phyloP scores from a whole-genome alignment of 345 rosid species.

The Cochlearia excelsa region DNA sequence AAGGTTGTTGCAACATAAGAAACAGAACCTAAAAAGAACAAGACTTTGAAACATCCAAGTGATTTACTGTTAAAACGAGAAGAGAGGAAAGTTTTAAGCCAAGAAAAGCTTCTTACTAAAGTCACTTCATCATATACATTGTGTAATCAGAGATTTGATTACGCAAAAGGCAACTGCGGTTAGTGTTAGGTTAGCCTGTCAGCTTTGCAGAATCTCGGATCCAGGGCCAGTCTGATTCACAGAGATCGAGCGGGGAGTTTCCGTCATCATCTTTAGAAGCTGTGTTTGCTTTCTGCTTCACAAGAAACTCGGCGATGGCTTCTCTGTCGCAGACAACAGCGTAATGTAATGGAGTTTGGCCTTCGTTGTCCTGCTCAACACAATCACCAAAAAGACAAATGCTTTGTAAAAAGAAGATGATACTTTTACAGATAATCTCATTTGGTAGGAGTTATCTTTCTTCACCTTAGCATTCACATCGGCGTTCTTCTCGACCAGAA shows the following conservation, averaged over 20 bases:
- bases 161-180: constrained; percentile 13
- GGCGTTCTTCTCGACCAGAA: constrained; percentile 57
- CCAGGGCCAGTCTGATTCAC: constrained; percentile 73
- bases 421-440: constrained; percentile 10
- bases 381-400: constrained; percentile 10
- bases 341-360: constrained; percentile 90
- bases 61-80: constrained; percentile 17
- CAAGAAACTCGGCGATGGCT: constrained; percentile 67
- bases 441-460: not conserved
- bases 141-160: constrained; percentile 18
- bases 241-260: constrained; percentile 56
- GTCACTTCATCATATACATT: constrained; percentile 48
- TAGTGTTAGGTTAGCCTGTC: constrained; percentile 33
- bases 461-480: constrained; percentile 81
- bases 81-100: constrained; percentile 10
- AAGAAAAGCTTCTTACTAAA: constrained; percentile 24
- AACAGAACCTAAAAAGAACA: constrained; percentile 4
- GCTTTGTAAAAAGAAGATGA: constrained; percentile 1
- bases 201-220: constrained; percentile 35
- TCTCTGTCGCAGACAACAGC: constrained; percentile 89
- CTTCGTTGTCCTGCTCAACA: constrained; percentile 76
- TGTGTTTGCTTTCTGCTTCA: constrained; percentile 68
- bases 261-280: constrained; percentile 69
- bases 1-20: constrained; percentile 5
- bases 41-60: constrained; percentile 26